A percentile compares a stretch with the other conserved stretches of the same genome.
These are phyloP conservation scores for Trichoderma sp. DNA, from an alignment of 2,329 filamentous ascomycete genomes.

Conservation along the genomic window DNA sequence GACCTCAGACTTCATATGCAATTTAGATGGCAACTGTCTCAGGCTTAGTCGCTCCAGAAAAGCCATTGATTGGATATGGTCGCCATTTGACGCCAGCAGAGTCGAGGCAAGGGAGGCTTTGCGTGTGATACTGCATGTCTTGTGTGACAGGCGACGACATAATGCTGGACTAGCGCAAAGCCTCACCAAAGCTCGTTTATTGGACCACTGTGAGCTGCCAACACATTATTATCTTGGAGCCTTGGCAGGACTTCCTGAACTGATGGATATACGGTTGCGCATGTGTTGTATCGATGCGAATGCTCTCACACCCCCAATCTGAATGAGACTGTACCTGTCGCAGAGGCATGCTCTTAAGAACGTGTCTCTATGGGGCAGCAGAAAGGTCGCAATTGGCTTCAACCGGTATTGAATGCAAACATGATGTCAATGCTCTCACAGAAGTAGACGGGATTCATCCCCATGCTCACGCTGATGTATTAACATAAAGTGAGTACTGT, in stretches of 20 bases:
- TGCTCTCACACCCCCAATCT: not conserved
- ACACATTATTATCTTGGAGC: not conserved
- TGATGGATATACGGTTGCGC: not conserved
- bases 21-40: not conserved
- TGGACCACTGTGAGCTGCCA: not conserved
- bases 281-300: not conserved
- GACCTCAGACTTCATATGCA: not conserved
- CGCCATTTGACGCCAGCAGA: not conserved
- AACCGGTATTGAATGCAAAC: not conserved
- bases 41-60: not conserved
- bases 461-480: not conserved
- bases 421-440: not conserved
- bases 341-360: not conserved
- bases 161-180: not conserved
- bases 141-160: not conserved
- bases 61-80: not conserved
- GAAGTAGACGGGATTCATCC: not conserved
- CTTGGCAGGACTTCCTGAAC: not conserved
- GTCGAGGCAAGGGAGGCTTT: not conserved
- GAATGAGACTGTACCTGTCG: not conserved
- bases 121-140: not conserved
- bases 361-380: not conserved
- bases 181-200: not conserved
- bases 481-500: not conserved
- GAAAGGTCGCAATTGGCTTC: not conserved